Evolutionary conservation across 768 basidiomycete species (phyloP).

Genomic region (Rhizopogon vulgaris): DNA sequence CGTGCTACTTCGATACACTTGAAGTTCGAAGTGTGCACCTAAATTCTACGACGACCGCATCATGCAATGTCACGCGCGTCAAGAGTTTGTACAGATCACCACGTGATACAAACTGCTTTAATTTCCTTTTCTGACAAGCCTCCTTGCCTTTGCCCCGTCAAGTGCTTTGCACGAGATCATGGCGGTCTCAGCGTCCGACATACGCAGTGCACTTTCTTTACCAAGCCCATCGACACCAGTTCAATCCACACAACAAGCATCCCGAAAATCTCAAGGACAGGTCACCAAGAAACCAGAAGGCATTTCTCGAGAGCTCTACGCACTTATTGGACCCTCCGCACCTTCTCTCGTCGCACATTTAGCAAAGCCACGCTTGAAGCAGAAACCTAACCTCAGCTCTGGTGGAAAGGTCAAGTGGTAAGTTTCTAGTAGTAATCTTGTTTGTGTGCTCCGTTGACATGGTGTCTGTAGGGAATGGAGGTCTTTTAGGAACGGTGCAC

Average conservation of each 20-base stretch:
- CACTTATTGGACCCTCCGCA: slow-evolving; percentile 90
- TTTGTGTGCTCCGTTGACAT: neutral
- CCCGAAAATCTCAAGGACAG: slow-evolving; percentile 36
- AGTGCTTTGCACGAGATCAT: slow-evolving; percentile 25
- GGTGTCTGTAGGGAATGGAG: slow-evolving; percentile 61
- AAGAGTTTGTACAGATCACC: too few species aligned
- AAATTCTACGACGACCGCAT: too few species aligned
- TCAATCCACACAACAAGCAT: slow-evolving; percentile 39
- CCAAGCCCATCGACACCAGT: slow-evolving; percentile 35
- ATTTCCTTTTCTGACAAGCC: neutral
- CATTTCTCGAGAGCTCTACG: slow-evolving; percentile 88
- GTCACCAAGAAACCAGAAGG: slow-evolving; percentile 72
- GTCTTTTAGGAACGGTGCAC: slow-evolving; percentile 65
- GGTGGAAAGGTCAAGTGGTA: slow-evolving; percentile 70
- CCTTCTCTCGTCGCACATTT: slow-evolving; percentile 78
- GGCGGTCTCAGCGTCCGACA: slow-evolving; percentile 71
- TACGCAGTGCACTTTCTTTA: slow-evolving; percentile 78
- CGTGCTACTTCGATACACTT: too few species aligned
- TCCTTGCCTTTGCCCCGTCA: neutral
- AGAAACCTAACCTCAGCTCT: slow-evolving; percentile 71
- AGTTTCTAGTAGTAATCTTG: slow-evolving; percentile 5
- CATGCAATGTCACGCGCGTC: too few species aligned
- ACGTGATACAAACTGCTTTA: neutral
- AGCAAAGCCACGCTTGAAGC: slow-evolving; percentile 79
- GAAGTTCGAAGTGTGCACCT: too few species aligned